Base-by-base conservation (phyloP, 257 asterid genomes). In the Scutellaria galericulata region DNA sequence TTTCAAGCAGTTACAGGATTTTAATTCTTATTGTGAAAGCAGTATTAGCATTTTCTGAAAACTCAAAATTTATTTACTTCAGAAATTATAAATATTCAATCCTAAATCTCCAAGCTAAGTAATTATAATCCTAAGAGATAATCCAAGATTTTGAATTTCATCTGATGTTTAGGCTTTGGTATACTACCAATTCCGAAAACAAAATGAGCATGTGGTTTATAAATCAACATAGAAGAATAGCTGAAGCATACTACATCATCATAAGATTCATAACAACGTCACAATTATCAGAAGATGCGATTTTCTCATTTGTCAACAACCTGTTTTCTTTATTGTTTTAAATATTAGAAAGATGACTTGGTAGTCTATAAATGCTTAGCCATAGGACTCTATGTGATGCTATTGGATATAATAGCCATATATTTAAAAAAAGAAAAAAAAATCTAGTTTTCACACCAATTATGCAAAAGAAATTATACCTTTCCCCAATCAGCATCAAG, bases 401-500 rank as follows among this genome's bases (percentile, higher is more conserved):
- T 68, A 53, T 12, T 39, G 61, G 44, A 68, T 35, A 24, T 1
- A 11, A 24, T 20, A 15, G 42, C 52, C 18, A 55, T 61, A 52
- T 18, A 18, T 18, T 18, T 18, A 18, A 18, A 18, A 47, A 47
- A 39, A n/a, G n/a, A n/a, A 39, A n/a, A 68, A 31, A 60, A 52
- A 69, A 57, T 50, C 35, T 4, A 57, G 39, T 44, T 56, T 18
- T 15, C 40, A 9, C 66, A 63, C 14, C 27, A 56, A 75, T 45
- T 11, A 73, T 39, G 73, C 62, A 72, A 75, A 73, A 60, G 31
- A 24, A 71, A 54, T 44, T 35, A 20, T 90, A 95, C 99, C 99
- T 92, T 95, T 82, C 96, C 99, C 99, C 98, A 95, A 46, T 86
- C 96, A 72, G 97, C 81, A 40, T 67, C 79, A 46, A 95, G 95